A percentile compares a stretch with the other conserved stretches of the same genome.
These are phyloP conservation scores for Kregervanrija pseudodelftensis DNA, from an alignment of 805 yeast species.

Conservation along the genomic window DNA sequence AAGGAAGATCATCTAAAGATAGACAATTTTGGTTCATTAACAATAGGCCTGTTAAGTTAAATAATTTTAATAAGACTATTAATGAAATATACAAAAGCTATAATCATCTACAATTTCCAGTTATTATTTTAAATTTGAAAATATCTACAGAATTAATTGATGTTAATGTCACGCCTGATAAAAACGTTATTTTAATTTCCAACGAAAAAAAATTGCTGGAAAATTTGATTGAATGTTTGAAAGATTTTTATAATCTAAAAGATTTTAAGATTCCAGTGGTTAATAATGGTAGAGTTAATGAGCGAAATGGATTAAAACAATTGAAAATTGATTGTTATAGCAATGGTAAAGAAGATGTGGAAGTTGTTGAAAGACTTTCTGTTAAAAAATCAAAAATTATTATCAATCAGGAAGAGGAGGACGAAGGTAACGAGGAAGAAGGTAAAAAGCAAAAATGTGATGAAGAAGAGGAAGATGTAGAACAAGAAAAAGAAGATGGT, in stretches of 20 bases:
- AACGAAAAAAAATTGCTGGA: constrained; percentile 57
- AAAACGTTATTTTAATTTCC: constrained; percentile 62
- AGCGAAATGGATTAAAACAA: neutral
- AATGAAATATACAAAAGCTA: constrained; percentile 69
- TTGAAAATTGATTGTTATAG: neutral
- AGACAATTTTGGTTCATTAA: constrained; percentile 74
- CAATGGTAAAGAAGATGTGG: neutral
- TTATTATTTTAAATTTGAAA: constrained; percentile 52
- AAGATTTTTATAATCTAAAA: constrained; percentile 35
- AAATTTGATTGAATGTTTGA: constrained; percentile 43
- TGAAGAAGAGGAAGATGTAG: constrained; percentile 2
- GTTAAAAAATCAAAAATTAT: neutral
- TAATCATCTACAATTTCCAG: constrained; percentile 70
- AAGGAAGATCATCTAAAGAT: constrained; percentile 65
- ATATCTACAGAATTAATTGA: constrained; percentile 54
- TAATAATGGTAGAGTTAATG: neutral
- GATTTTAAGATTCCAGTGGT: constrained; percentile 21
- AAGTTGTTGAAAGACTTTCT: neutral
- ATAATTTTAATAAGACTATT: constrained; percentile 47
- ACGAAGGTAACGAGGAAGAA: constrained; percentile 4
- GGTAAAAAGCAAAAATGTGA: constrained; percentile 1
- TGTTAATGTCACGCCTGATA: constrained; percentile 89
- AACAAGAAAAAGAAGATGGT: constrained; percentile 3
- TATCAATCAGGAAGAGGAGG: neutral
- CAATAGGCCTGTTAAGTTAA: constrained; percentile 61